These are phyloP conservation scores for Herpomyces periplanetae DNA, from an alignment of 2,329 filamentous ascomycete genomes.

Conservation along the genomic window DNA sequence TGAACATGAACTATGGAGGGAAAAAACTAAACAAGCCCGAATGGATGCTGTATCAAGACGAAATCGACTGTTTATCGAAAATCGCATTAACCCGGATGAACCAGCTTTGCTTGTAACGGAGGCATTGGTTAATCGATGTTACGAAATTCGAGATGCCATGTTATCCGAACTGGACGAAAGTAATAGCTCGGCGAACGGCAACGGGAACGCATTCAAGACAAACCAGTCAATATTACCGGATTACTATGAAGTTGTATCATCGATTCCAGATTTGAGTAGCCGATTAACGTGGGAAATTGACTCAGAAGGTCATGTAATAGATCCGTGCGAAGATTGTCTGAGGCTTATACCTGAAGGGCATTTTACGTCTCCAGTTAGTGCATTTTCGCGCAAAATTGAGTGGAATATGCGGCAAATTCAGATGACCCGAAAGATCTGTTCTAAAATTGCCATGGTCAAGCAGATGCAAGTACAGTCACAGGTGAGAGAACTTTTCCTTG, in stretches of 20 bases:
- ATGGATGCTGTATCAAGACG: constrained; percentile 53
- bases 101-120: constrained; percentile 52
- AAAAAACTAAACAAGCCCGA: constrained; percentile 83
- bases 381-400: constrained; percentile 39
- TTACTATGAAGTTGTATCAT: constrained; percentile 61
- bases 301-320: constrained; percentile 48
- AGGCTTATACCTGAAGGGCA: constrained; percentile 29
- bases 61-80: constrained; percentile 44
- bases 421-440: constrained; percentile 73
- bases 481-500: constrained; percentile 11
- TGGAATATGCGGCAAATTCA: constrained; percentile 80
- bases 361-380: constrained; percentile 34
- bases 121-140: constrained; percentile 58
- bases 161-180: too few relatives aligned
- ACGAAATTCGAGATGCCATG: too few relatives aligned
- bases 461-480: constrained; percentile 97
- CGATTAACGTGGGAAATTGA: constrained; percentile 64
- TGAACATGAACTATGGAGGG: constrained; percentile 93
- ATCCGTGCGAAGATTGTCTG: constrained; percentile 51
- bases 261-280: constrained; percentile 42
- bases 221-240: constrained; percentile 51
- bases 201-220: constrained; percentile 73
- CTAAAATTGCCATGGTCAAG: constrained; percentile 88
- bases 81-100: constrained; percentile 49
- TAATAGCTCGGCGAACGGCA: constrained; percentile 50